These are phyloP conservation scores for Antrodiella citrinella DNA, from an alignment of 768 basidiomycete genomes.

Conservation along the genomic window DNA sequence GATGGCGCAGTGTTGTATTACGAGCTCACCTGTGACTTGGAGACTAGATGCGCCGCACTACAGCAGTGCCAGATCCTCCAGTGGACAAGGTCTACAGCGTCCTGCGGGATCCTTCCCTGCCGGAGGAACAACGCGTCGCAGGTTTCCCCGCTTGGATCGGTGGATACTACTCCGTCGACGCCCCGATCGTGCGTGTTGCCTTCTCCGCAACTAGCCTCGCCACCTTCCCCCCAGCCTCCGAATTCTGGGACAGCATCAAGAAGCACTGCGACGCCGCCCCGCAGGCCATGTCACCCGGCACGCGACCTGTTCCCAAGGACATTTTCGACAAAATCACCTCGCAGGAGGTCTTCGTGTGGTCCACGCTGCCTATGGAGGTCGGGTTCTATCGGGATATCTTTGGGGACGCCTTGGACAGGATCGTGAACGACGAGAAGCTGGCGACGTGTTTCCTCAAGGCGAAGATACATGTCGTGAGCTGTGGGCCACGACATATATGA, in stretches of 20 bases:
- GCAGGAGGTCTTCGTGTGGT: neutral
- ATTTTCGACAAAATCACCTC: too few relatives aligned
- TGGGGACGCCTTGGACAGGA: too few relatives aligned
- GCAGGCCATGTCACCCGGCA: neutral
- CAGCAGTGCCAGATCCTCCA: too few relatives aligned
- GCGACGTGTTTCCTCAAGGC: neutral
- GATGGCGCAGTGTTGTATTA: slow-evolving; percentile 2
- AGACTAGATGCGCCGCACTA: too few relatives aligned
- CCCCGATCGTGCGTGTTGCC: neutral
- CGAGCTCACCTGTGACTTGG: too few relatives aligned
- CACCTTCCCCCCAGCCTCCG: neutral
- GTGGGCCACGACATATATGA: neutral
- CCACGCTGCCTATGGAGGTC: neutral
- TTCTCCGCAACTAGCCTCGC: neutral
- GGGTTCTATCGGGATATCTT: too few relatives aligned
- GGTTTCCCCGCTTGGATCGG: neutral
- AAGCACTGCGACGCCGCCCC: neutral
- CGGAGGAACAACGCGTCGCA: neutral
- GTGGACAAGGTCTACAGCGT: neutral
- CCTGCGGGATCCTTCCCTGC: neutral
- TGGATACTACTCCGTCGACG: neutral
- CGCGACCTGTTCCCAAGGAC: neutral
- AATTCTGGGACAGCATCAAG: neutral
- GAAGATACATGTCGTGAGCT: neutral
- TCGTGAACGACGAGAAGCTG: too few relatives aligned